Conservation (phyloP, 2,329 filamentous ascomycete genomes). For the Exophiala sideris region DNA sequence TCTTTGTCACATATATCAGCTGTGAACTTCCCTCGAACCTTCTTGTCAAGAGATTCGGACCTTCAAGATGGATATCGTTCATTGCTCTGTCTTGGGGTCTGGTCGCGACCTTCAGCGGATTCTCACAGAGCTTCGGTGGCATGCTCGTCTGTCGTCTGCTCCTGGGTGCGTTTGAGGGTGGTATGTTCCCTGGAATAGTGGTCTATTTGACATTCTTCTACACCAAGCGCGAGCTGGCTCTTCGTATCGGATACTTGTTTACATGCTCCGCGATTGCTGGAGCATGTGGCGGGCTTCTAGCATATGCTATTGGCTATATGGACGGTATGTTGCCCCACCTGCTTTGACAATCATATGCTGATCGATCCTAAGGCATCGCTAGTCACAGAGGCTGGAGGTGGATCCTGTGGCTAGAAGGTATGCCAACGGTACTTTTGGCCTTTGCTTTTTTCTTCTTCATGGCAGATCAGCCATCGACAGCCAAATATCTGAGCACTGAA, state of each 20-base stretch:
- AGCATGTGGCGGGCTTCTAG: conserved; percentile 12
- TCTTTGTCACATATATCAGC: conserved; percentile 59
- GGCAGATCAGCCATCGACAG: conserved; percentile 43
- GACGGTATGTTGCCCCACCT: background rate
- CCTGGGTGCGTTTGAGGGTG: conserved; percentile 60
- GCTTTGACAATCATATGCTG: background rate
- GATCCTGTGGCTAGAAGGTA: conserved; percentile 55
- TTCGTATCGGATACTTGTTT: background rate
- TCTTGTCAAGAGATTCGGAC: conserved; percentile 45
- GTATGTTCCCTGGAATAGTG: conserved; percentile 18
- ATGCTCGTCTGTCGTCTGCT: conserved; percentile 35
- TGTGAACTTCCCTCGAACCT: conserved; percentile 38
- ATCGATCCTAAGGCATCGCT: background rate
- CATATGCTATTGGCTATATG: conserved; percentile 10
- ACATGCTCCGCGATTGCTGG: background rate
- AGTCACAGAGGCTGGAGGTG: conserved; percentile 32
- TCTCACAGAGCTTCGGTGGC: conserved; percentile 25
- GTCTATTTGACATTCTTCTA: background rate
- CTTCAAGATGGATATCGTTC: conserved; percentile 49
- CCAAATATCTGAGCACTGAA: conserved; percentile 39
- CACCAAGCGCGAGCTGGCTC: background rate
- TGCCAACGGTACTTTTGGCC: conserved; percentile 43
- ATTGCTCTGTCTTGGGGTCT: conserved; percentile 39
- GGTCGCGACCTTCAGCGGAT: conserved; percentile 35
- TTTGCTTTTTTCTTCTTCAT: conserved; percentile 42